phyloP scores from a whole-genome alignment of 176 grass and related monocot species.

The Puccinellia tenuiflora region DNA sequence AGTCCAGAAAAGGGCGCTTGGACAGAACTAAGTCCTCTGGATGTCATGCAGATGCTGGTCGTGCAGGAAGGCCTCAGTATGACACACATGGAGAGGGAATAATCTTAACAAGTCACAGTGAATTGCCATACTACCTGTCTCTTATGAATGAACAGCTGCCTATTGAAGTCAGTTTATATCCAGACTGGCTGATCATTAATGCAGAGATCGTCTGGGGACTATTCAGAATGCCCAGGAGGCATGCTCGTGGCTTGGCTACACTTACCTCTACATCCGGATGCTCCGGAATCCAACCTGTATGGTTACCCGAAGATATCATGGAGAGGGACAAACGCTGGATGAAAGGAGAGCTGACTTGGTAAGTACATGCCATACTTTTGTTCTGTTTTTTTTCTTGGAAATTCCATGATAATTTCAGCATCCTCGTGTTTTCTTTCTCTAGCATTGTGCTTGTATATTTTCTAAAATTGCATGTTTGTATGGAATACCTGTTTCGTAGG shows the following conservation, averaged over 20 bases:
- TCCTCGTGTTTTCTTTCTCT: slow-evolving; percentile 9
- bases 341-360: slow-evolving; percentile 96
- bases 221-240: slow-evolving; percentile 92
- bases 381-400: neutral
- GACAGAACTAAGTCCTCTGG: slow-evolving; percentile 85
- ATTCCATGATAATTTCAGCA: neutral
- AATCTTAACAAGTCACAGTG: slow-evolving; percentile 78
- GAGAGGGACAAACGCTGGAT: slow-evolving; percentile 73
- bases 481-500: neutral
- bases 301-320: slow-evolving; percentile 66
- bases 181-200: slow-evolving; percentile 83
- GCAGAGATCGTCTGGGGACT: slow-evolving; percentile 93
- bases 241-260: slow-evolving; percentile 84
- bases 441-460: neutral
- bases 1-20: slow-evolving; percentile 89
- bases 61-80: slow-evolving; percentile 96
- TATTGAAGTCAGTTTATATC: slow-evolving; percentile 97
- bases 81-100: slow-evolving; percentile 95
- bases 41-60: slow-evolving; percentile 99
- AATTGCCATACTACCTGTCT: slow-evolving; percentile 89
- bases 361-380: slow-evolving; percentile 23
- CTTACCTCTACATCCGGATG: slow-evolving; percentile 89
- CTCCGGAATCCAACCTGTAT: slow-evolving; percentile 85
- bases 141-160: slow-evolving; percentile 94
- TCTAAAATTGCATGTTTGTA: neutral